Base-by-base conservation (phyloP, 805 yeast species). In the Debaryomyces prosopidis region DNA sequence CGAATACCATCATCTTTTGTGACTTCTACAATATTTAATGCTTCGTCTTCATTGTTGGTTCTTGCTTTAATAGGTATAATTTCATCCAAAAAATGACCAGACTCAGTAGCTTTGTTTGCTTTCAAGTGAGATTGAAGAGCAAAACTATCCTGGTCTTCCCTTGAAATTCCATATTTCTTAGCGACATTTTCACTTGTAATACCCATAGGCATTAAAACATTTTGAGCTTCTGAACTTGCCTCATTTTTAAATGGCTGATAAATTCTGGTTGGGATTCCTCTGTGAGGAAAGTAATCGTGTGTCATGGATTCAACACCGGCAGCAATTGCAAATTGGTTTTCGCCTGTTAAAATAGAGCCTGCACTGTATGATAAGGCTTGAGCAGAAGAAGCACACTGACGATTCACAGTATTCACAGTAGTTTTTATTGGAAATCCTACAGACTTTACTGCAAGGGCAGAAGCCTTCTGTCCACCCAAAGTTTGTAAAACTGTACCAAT, bases 281-380 rank as follows among this genome's bases (percentile, higher is more conserved):
- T 53, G 39, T 67, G 71, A 12, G 74, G 70, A 47, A 66, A 68
- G 51, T 69, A 69, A 50, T 69, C 73, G 47, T 46, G 55, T 14
- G 73, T 68, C 74, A 70, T 70, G 2, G 71, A 66, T 49, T 69
- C 75, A n/a, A 69, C 75, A 33, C 75, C 75, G 20, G 71, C 75
- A 3, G 72, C 75, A 36, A 69, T 57, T 11, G 70, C 67, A 15
- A 60, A 56, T 23, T 50, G 52, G 33, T 62, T 57, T 35, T 66
- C 66, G 17, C 69, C 71, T 11, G 61, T 42, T 20, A 53, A 40
- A 20, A 69, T 58, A 8, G 68, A 54, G 31, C 60, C 56, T 7
- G 73, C 71, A 19, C 61, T 47, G 39, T 63, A 64, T 1, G 69
- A 46, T 18, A 68, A 47, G 11, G 73, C 72, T 47, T 68, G 73